Base-by-base conservation (phyloP, 1,284 basidiomycete species). In the Rhodotorula sp. region DNA sequence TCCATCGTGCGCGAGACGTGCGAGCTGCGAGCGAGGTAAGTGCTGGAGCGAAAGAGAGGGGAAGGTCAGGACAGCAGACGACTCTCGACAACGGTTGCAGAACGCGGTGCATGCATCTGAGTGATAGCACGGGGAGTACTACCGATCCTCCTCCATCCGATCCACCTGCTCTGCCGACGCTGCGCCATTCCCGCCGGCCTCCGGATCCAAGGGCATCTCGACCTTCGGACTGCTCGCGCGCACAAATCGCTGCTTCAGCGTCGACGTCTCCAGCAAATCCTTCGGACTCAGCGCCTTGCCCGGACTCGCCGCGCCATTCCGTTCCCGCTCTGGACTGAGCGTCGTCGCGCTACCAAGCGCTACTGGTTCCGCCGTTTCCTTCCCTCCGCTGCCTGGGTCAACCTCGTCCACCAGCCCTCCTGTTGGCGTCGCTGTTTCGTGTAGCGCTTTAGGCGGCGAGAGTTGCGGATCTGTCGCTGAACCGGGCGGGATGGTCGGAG, bases 351-450 rank as follows among this genome's bases (percentile, higher is more conserved):
- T 46, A n/a, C 59, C 64, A 1, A 75, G 28, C 22, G 66, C 71
- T 20, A 75, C 65, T 6, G 73, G 73, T 20, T 64, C 68, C 4
- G 50, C 61, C 22, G 59, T 59, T 53, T 75, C 73, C 18, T 11
- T 31, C 16, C 63, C 63, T 10, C 73, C 73, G 20, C 55, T 60
- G 2, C 73, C 73, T 0, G 68, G 71, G 52, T 75, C 73, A 2
- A 75, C 73, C 37, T 75, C 73, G 51, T 75, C 73, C 1, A 75
- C 73, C 20, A 75, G 34, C 20, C 73, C 73, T n/a, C 73, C 73
- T 2, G 73, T 73, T 8, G 73, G 73, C 1, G 73, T 75, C 16
- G 66, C 28, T 8, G 70, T 74, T 4, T 60, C 46, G 0, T 24
- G 53, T n/a, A 47, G 16, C 26, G 26, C n/a, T 5, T 40, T 30